Evolutionary conservation across 805 yeast species (phyloP), one percentile per base, ranked within the genome.

Genomic region (Metschnikowia lunata): DNA sequence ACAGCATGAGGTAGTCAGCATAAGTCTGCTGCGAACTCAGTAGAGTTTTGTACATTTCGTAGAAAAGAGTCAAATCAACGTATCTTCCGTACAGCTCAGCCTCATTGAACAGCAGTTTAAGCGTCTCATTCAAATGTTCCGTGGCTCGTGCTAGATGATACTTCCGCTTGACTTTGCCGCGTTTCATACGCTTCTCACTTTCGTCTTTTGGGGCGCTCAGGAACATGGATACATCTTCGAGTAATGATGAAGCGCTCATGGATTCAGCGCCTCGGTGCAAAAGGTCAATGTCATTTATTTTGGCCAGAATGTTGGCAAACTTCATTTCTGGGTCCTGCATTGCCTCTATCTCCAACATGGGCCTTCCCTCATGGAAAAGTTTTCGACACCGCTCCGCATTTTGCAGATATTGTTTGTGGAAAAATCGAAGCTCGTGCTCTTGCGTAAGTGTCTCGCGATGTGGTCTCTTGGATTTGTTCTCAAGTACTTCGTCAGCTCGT

Each of bases 11-110:
- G 56, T 77, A 87, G 47, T 76, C 75, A 8, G 71, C 55, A 50
- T 84, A 82, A 9, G 72, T 62, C 1, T 63, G 50, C 15, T 59
- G 57, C 34, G 58, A 35, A 9, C 44, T 39, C 8, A 46, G 50
- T 4, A 54, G 33, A 7, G 79, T 72, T 32, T 82, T 58, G 79
- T 83, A 85, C 28, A 54, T 52, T 28, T 75, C 77, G 61, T 81
- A 83, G 38, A 72, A 66, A 5, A 58, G 58, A 4, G 69, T 57
- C 42, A 88, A 64, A 48, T 88, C 91, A 14, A 89, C 50, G 50
- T 61, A 78, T 48, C 74, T 75, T 0, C 96, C 96, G 56, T 73
- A 76, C 30, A 63, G 62, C 58, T 89, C 96, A 28, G 74, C 79
- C 4, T 75, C 72, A 0, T 79, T 66, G 57, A 85, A 88, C 6